Conservation (phyloP, 2,329 filamentous ascomycete genomes). For the Xylariaceae sp. region DNA sequence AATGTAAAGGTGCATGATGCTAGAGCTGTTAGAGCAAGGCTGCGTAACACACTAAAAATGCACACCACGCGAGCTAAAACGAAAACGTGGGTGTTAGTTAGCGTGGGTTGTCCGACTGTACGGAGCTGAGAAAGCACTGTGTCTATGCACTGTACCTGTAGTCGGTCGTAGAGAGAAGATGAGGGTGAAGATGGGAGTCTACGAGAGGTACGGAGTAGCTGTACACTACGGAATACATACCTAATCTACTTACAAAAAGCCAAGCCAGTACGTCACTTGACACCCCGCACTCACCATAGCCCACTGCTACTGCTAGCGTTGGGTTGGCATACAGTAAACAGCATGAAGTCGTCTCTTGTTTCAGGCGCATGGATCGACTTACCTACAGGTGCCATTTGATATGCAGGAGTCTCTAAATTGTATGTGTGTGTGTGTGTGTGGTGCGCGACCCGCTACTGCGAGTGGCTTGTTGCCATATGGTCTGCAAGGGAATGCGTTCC, state of each 20-base stretch:
- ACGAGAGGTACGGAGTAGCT: no score
- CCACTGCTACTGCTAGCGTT: slow-evolving; percentile 2
- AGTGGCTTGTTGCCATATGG: slow-evolving; percentile 19
- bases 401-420: slow-evolving; percentile 9
- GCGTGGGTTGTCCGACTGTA: neutral
- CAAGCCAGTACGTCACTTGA: neutral
- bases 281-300: neutral
- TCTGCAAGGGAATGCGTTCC: slow-evolving; percentile 16
- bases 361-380: slow-evolving; percentile 15
- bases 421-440: neutral
- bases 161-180: no score
- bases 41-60: neutral
- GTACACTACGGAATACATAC: neutral
- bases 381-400: neutral
- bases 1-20: neutral
- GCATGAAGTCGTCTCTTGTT: slow-evolving; percentile 8
- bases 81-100: neutral
- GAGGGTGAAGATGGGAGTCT: no score
- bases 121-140: neutral
- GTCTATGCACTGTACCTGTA: neutral
- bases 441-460: slow-evolving; percentile 4
- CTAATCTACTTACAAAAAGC: neutral
- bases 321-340: slow-evolving; percentile 4
- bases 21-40: neutral
- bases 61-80: neutral